Evolutionary conservation across 148 eudicot genomes (phyloP), one percentile per base, ranked within the genome.

Genomic region (Selenicereus undatus): DNA sequence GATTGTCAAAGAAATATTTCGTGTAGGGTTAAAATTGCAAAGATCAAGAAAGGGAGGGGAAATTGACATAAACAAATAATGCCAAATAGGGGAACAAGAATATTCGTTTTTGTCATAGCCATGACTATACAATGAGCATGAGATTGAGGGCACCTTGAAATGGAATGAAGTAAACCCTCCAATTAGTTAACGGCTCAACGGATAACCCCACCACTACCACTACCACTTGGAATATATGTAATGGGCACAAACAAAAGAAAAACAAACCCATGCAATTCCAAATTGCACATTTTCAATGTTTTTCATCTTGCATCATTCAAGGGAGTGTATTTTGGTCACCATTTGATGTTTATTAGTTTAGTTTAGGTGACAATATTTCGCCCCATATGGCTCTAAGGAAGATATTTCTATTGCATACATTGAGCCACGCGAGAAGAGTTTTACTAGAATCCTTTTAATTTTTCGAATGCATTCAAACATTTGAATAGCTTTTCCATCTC

Each of bases 41-140:
- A 24, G 27, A 71, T 71, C 39, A 30, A 10, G 18, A n/a, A 43
- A 36, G 39, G 51, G 51, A 72, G 8, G 21, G 74, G 58, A 81
- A 45, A 74, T 74, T 50, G 73, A 21, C 62, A 62, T 74, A 74
- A 81, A 60, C 42, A 36, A 54, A 54, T 24, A 39, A 45, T 35
- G 11, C 24, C 20, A 51, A 54, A 50, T 14, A 35, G 43, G 16
- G 45, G 73, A 71, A 76, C 21, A 64, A 27, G 76, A 76, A 76
- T 82, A 54, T 82, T 82, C 56, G 29, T 22, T 26, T 58, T 56
- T 82, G 80, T 82, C 80, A 76, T 76, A 10, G 20, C 48, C 43
- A 74, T 26, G 54, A 17, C 43, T 7, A 2, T 32, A 32, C 2
- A 32, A 39, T 39, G 43, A 39, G 7, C 43, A 39, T 39, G 7